phyloP scores from a whole-genome alignment of 2,329 filamentous ascomycete genomes.

The Trichoderma sp. region DNA sequence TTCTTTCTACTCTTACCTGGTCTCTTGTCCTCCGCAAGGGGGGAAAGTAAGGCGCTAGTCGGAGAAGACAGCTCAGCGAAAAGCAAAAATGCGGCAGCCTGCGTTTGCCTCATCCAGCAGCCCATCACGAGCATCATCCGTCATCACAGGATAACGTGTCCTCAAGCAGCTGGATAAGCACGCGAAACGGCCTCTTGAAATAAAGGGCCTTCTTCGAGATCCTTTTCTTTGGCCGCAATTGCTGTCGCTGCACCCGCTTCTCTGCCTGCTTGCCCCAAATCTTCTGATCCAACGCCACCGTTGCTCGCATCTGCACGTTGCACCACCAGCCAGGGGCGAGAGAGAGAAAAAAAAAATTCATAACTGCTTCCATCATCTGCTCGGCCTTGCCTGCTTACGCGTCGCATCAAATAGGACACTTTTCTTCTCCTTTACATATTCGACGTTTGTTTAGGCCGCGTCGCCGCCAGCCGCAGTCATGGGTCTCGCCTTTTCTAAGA shows the following conservation, averaged over 20 bases:
- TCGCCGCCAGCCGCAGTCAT: conserved; percentile 67
- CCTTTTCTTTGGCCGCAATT: conserved; percentile 13
- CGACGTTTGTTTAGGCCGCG: conserved; percentile 32
- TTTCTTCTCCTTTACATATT: conserved; percentile 24
- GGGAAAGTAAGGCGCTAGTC: conserved; percentile 11
- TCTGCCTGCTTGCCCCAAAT: background rate
- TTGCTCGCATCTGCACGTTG: conserved; percentile 10
- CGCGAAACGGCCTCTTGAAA: conserved; percentile 10
- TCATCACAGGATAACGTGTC: conserved; percentile 31
- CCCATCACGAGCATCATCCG: conserved; percentile 6
- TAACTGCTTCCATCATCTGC: background rate
- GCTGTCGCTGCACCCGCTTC: conserved; percentile 13
- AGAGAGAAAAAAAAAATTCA: conserved; percentile 28
- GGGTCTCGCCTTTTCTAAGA: conserved; percentile 97
- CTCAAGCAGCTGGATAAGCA: conserved; percentile 28
- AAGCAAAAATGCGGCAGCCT: conserved; percentile 27
- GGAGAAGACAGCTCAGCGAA: conserved; percentile 26
- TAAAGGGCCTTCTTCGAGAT: conserved; percentile 24
- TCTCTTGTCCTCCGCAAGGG: conserved; percentile 17
- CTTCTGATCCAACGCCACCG: conserved; percentile 22
- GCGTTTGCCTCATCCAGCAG: conserved; percentile 3
- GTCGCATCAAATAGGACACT: conserved; percentile 36
- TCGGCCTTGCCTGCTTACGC: conserved; percentile 33
- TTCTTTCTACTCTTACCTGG: background rate
- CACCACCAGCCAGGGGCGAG: background rate